Evolutionary conservation across 1,284 basidiomycete species (phyloP), one percentile per base, ranked within the genome.

Genomic region (Earliella scabrosa): DNA sequence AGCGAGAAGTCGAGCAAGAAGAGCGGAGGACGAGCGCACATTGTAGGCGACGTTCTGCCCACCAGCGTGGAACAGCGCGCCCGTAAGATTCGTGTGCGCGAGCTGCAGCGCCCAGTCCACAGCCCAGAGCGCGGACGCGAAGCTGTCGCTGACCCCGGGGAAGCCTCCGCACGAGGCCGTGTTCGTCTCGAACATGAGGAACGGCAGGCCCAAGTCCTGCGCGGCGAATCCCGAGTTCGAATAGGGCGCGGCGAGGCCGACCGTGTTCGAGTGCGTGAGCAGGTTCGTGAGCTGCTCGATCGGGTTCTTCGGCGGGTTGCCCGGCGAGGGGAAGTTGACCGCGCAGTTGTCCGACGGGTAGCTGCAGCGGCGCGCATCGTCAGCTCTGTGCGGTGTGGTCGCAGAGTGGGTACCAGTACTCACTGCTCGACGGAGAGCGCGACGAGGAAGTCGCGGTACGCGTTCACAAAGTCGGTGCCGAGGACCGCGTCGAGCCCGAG

Each of bases 81-180:
- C 66, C 2, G 72, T 69, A 59, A 77, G 74, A 58, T 76, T 76
- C 41, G 59, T 63, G 45, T 67, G 70, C 16, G 73, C 76, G 68
- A 78, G 71, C 56, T 68, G 67, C 45, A 68, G 46, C n/a, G 56
- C 62, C 35, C 86, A 88, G 65, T 89, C 87, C 43, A 87, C 58
- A 0, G 73, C 82, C 90, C 91, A 92, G 18, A 93, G 75, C 1
- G 88, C 82, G 0, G 83, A 82, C 2, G 82, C 87, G 64, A 90
- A 92, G 21, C 75, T 74, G 59, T 84, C 78, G 51, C 78, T 79
- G 45, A 85, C 63, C 8, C 82, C 82, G 11, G 75, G 68, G 63
- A 85, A 82, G 26, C 82, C 83, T 60, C 81, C 80, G 66, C 84
- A 86, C 32, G 75, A 78, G 2, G 81, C 82, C 1, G 80, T 80